These are phyloP conservation scores for Diplodia mutila DNA, from an alignment of 2,329 filamentous ascomycete species.

Conservation along the genomic window DNA sequence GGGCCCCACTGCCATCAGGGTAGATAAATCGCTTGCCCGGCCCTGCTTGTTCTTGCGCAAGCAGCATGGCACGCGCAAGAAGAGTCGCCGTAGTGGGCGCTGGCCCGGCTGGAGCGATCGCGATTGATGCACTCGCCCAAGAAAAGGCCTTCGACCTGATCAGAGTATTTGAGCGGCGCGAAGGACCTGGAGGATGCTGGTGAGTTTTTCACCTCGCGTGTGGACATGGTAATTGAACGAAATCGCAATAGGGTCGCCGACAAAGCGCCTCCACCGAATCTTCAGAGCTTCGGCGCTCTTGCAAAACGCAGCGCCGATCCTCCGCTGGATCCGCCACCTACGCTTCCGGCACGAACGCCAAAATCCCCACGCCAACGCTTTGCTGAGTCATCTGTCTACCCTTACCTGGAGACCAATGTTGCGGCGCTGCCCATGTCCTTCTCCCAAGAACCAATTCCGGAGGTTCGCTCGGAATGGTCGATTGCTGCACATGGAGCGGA, in stretches of 20 bases:
- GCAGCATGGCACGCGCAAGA: conserved; percentile 5
- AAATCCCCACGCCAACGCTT: conserved; percentile 54
- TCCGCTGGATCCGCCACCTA: conserved; percentile 52
- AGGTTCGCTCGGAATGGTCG: conserved; percentile 46
- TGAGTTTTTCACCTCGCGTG: conserved; percentile 37
- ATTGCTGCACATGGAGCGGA: conserved; percentile 57
- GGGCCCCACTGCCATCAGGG: conserved; percentile 1
- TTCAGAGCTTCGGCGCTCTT: conserved; percentile 51
- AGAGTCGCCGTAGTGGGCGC: conserved; percentile 63
- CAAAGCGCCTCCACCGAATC: conserved; percentile 41
- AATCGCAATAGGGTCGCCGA: conserved; percentile 30
- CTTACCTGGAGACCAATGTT: conserved; percentile 68
- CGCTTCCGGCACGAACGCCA: conserved; percentile 53
- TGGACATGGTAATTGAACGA: background rate
- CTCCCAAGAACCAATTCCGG: conserved; percentile 59
- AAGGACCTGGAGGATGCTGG: conserved; percentile 65
- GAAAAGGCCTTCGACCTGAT: conserved; percentile 63
- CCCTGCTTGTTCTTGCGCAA: background rate
- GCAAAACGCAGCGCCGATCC: conserved; percentile 56
- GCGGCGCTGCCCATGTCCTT: conserved; percentile 64
- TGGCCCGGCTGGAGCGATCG: conserved; percentile 63
- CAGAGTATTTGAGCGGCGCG: conserved; percentile 65
- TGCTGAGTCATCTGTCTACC: conserved; percentile 63
- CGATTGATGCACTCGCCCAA: conserved; percentile 62
- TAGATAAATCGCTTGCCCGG: background rate